A percentile compares a stretch with the other conserved stretches of the same genome.
Evolutionary conservation across 2,329 filamentous ascomycete genomes (phyloP).

Genomic region (Paracamarosporium sp.): DNA sequence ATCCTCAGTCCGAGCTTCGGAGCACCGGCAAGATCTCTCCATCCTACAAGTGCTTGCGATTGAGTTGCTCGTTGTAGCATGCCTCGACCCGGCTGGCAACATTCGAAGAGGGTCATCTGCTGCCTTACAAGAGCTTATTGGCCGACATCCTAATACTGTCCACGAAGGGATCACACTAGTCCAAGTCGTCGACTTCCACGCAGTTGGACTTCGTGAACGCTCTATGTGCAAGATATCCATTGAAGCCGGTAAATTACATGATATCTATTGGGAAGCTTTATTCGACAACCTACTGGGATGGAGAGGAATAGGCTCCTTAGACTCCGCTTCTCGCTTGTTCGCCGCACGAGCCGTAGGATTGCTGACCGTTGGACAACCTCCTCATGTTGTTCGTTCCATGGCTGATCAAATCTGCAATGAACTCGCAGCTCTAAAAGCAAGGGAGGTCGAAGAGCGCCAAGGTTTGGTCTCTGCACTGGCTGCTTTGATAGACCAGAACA

Average conservation of each 20-base stretch:
- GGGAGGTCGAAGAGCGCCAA: slow-evolving; percentile 74
- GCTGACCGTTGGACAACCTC: slow-evolving; percentile 53
- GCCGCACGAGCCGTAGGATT: slow-evolving; percentile 74
- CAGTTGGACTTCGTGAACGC: slow-evolving; percentile 84
- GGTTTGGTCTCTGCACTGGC: slow-evolving; percentile 67
- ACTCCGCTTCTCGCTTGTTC: slow-evolving; percentile 74
- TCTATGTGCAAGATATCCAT: slow-evolving; percentile 81
- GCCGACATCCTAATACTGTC: slow-evolving; percentile 87
- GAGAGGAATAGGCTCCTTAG: slow-evolving; percentile 85
- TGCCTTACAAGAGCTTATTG: slow-evolving; percentile 91
- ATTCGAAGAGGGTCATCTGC: slow-evolving; percentile 92
- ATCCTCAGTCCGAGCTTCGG: slow-evolving; percentile 50
- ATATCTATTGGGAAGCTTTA: slow-evolving; percentile 71
- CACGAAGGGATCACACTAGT: slow-evolving; percentile 83
- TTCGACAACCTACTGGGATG: slow-evolving; percentile 77
- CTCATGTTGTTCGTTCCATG: slow-evolving; percentile 47
- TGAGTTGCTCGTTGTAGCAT: slow-evolving; percentile 81
- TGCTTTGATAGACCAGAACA: slow-evolving; percentile 23
- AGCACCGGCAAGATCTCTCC: slow-evolving; percentile 47
- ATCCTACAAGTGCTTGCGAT: slow-evolving; percentile 80
- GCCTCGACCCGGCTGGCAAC: slow-evolving; percentile 88
- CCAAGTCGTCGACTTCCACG: slow-evolving; percentile 90
- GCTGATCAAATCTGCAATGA: slow-evolving; percentile 51
- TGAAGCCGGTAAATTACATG: slow-evolving; percentile 69
- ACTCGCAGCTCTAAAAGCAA: slow-evolving; percentile 56